These are phyloP conservation scores for Pyrenopolyporus hunteri DNA, from an alignment of 495 filamentous ascomycete species.

Conservation along the genomic window DNA sequence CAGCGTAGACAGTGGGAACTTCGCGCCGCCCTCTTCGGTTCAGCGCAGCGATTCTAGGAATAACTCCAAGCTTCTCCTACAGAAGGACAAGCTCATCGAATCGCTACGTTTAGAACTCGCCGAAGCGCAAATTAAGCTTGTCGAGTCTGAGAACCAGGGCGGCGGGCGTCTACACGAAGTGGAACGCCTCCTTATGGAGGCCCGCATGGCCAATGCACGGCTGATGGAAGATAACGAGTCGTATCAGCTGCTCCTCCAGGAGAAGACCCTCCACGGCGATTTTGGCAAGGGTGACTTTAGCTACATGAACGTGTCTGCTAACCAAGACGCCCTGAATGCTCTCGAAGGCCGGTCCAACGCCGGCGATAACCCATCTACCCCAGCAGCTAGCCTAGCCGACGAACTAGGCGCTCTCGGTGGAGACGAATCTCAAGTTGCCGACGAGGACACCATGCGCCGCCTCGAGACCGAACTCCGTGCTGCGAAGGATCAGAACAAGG, in stretches of 20 bases:
- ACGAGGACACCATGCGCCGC: slow-evolving; percentile 65
- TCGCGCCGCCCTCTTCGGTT: slow-evolving; percentile 84
- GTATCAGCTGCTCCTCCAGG: slow-evolving; percentile 90
- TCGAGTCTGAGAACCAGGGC: slow-evolving; percentile 91
- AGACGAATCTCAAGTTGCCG: slow-evolving; percentile 59
- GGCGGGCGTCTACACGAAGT: slow-evolving; percentile 84
- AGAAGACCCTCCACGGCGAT: slow-evolving; percentile 93
- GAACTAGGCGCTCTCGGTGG: slow-evolving; percentile 67
- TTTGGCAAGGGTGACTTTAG: slow-evolving; percentile 78
- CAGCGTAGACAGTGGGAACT: slow-evolving; percentile 69
- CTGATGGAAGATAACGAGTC: slow-evolving; percentile 99
- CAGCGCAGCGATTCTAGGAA: slow-evolving; percentile 83
- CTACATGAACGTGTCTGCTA: slow-evolving; percentile 67
- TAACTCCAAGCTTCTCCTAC: slow-evolving; percentile 83
- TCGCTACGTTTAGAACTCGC: slow-evolving; percentile 88
- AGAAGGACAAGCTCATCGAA: slow-evolving; percentile 97
- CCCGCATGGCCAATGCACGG: slow-evolving; percentile 90
- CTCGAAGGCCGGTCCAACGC: slow-evolving; percentile 56
- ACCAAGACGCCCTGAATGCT: slow-evolving; percentile 62
- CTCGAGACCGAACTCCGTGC: slow-evolving; percentile 79
- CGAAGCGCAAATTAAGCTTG: slow-evolving; percentile 92
- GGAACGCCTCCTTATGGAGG: slow-evolving; percentile 85
- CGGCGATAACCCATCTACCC: slow-evolving; percentile 45
- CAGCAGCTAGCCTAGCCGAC: slow-evolving; percentile 80
- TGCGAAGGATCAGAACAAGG: slow-evolving; percentile 95